These are phyloP conservation scores for Sugiyamaella japonica DNA, from an alignment of 1,139 yeast genomes.

Conservation along the genomic window DNA sequence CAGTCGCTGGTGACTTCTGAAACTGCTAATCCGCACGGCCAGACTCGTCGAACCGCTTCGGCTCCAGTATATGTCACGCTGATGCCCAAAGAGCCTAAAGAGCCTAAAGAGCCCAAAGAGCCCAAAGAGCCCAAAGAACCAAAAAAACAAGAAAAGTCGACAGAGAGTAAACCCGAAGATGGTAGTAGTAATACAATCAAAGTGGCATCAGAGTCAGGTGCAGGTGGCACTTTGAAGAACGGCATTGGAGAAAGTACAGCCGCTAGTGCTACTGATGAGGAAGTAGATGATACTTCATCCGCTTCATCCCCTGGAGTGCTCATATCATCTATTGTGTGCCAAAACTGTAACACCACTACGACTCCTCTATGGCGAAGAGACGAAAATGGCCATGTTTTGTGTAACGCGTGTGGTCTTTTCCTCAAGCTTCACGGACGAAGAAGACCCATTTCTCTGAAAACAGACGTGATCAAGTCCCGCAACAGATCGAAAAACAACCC, in stretches of 20 bases:
- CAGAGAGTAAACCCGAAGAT: too few species aligned
- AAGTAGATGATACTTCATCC: background rate
- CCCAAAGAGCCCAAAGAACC: background rate
- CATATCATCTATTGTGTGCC: conserved; percentile 57
- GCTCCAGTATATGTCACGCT: background rate
- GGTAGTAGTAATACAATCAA: too few species aligned
- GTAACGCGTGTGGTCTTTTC: conserved; percentile 93
- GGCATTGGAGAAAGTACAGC: too few species aligned
- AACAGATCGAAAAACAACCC: conserved; percentile 49
- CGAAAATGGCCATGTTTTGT: conserved; percentile 86
- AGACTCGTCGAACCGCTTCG: background rate
- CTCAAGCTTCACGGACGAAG: conserved; percentile 88
- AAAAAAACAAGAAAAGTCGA: background rate
- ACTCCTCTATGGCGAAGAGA: conserved; percentile 95
- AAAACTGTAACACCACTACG: conserved; percentile 85
- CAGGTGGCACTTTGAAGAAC: too few species aligned
- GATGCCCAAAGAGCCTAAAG: background rate
- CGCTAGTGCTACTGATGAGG: background rate
- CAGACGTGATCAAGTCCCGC: conserved; percentile 87
- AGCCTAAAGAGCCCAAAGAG: background rate
- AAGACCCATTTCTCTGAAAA: conserved; percentile 84
- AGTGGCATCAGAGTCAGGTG: too few species aligned
- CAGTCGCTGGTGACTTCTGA: background rate
- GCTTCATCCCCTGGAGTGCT: conserved; percentile 3
- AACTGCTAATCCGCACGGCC: background rate